These are phyloP conservation scores for California macrophylla DNA, from an alignment of 441 rosid species.

Conservation along the genomic window DNA sequence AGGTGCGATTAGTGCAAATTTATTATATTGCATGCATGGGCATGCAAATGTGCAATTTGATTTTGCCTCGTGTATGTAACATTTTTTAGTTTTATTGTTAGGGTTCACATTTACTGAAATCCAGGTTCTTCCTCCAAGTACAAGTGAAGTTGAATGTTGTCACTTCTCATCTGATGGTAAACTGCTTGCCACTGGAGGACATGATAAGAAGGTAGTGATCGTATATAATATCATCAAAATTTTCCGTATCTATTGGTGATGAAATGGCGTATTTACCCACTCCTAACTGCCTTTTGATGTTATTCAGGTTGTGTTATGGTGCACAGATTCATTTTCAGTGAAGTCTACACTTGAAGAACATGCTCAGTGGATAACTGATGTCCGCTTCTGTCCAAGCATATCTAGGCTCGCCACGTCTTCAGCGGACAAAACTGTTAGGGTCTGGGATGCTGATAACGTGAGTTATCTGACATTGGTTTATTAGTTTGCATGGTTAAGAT, in stretches of 20 bases:
- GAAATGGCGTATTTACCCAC: neutral
- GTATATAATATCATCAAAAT: neutral
- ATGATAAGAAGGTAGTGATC: constrained; percentile 65
- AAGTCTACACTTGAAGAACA: constrained; percentile 77
- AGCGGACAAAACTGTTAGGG: constrained; percentile 81
- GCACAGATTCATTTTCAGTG: constrained; percentile 48
- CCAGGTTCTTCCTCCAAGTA: constrained; percentile 44
- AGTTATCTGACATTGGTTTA: constrained; percentile 14
- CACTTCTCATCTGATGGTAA: constrained; percentile 94
- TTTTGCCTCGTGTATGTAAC: constrained; percentile 4
- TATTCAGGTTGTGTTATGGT: constrained; percentile 73
- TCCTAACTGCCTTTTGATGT: constrained; percentile 6
- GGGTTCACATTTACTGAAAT: constrained; percentile 73
- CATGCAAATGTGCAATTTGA: neutral
- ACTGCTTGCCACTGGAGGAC: constrained; percentile 81
- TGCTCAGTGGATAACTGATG: constrained; percentile 60
- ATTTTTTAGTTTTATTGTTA: constrained; percentile 22
- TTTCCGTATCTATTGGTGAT: neutral
- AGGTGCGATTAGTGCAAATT: constrained; percentile 28
- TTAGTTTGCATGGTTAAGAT: neutral
- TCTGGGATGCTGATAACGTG: constrained; percentile 91
- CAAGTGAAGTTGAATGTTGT: constrained; percentile 59
- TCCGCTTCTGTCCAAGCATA: constrained; percentile 82
- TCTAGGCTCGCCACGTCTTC: constrained; percentile 89
- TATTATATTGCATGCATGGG: constrained; percentile 2